Conservation (phyloP, 2,329 filamentous ascomycete genomes). For the Trichophyton schoenleinii region DNA sequence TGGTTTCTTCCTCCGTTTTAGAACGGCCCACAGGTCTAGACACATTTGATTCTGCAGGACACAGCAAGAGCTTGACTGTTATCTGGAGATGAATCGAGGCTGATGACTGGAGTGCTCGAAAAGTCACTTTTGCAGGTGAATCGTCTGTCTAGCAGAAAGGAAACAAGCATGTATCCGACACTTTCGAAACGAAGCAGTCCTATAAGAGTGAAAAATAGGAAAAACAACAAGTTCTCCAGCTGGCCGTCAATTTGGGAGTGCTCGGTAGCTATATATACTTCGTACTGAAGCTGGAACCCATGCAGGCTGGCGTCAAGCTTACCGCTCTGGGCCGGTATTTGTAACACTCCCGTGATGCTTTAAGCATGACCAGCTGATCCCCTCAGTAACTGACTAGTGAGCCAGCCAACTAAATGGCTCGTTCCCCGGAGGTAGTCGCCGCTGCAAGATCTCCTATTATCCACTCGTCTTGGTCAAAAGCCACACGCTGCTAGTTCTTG, state of each 20-base stretch:
- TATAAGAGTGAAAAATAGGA: no score
- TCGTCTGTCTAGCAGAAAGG: no score
- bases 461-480: neutral
- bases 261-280: neutral
- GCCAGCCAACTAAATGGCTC: no score
- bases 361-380: neutral
- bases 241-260: neutral
- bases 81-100: no score
- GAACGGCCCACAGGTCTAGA: neutral
- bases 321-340: neutral
- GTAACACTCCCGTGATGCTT: neutral
- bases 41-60: neutral
- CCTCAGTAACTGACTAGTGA: no score
- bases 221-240: no score
- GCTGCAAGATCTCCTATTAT: neutral
- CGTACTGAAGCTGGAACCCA: no score
- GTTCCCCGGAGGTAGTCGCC: neutral
- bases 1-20: neutral
- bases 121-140: no score
- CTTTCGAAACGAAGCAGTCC: no score
- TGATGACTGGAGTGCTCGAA: no score
- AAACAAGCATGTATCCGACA: no score
- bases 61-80: neutral
- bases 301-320: neutral
- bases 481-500: neutral